phyloP scores from a whole-genome alignment of 73 alveolate species.

The Tetrahymena borealis region DNA sequence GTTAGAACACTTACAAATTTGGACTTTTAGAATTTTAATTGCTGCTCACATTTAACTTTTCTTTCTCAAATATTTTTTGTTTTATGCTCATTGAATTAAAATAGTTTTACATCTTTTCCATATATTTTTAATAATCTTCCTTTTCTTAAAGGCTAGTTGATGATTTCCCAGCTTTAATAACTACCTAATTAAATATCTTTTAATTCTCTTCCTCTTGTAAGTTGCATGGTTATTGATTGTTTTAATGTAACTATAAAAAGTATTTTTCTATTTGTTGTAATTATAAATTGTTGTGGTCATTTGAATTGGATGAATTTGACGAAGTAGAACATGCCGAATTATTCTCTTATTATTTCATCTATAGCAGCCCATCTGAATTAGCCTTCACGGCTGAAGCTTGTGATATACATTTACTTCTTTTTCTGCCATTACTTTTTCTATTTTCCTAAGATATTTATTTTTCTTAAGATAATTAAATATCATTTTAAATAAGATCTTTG shows the following conservation, averaged over 20 bases:
- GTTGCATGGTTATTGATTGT: not conserved
- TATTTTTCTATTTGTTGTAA: not conserved
- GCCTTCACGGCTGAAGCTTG: not conserved
- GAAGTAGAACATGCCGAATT: not conserved
- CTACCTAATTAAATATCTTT: not conserved
- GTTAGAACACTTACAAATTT: not conserved
- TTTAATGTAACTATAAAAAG: not conserved
- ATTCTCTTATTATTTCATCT: not conserved
- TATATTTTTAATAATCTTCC: not conserved
- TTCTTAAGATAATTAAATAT: not conserved
- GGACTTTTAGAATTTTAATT: not conserved
- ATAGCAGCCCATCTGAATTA: not conserved
- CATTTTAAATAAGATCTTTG: not conserved
- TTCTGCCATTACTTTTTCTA: not conserved
- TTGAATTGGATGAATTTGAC: not conserved
- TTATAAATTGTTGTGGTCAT: not conserved
- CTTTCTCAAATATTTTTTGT: not conserved
- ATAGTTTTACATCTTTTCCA: not conserved
- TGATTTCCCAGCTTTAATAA: not conserved
- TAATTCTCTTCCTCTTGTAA: not conserved
- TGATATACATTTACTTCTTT: not conserved
- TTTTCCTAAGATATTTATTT: not conserved
- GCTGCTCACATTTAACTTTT: not conserved
- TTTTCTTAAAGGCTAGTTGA: not conserved
- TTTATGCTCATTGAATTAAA: not conserved